A percentile compares a stretch with the other conserved stretches of the same genome.
Evolutionary conservation across 305 asterid genomes (phyloP).

Genomic region (Fraxinus ornus): DNA sequence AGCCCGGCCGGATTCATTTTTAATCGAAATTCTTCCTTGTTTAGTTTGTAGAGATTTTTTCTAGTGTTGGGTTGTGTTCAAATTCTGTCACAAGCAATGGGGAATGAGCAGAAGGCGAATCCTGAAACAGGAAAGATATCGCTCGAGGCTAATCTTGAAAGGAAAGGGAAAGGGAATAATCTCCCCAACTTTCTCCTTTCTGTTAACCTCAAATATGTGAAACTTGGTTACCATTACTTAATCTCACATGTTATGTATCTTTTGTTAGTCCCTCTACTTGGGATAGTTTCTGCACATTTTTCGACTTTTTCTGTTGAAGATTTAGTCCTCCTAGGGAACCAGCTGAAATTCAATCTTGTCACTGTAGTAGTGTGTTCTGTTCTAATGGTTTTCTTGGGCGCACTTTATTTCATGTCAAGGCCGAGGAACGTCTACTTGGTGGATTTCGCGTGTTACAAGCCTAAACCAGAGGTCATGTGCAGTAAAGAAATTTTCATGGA

Average conservation of each 20-base stretch:
- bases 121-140: conserved; percentile 23
- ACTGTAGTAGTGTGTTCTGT: conserved; percentile 42
- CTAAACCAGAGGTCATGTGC: conserved; percentile 43
- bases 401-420: conserved; percentile 61
- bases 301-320: conserved; percentile 37
- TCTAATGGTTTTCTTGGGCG: conserved; percentile 47
- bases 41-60: too few relatives aligned
- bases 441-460: conserved; percentile 74
- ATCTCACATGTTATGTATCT: conserved; percentile 57
- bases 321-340: conserved; percentile 35
- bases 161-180: not conserved
- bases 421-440: conserved; percentile 57
- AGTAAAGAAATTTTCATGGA: conserved; percentile 51
- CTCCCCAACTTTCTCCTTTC: conserved; percentile 64
- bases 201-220: conserved; percentile 63
- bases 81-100: conserved; percentile 9
- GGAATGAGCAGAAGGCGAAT: not conserved
- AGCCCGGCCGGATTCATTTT: not conserved
- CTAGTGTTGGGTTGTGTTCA: too few relatives aligned
- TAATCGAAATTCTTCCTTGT: too few relatives aligned
- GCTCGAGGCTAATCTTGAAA: conserved; percentile 1
- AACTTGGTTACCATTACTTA: conserved; percentile 69
- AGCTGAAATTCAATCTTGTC: conserved; percentile 51
- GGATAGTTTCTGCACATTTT: conserved; percentile 34
- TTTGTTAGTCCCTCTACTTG: conserved; percentile 41